Conservation (phyloP, 805 yeast genomes). For the Yarrowia keelungensis region DNA sequence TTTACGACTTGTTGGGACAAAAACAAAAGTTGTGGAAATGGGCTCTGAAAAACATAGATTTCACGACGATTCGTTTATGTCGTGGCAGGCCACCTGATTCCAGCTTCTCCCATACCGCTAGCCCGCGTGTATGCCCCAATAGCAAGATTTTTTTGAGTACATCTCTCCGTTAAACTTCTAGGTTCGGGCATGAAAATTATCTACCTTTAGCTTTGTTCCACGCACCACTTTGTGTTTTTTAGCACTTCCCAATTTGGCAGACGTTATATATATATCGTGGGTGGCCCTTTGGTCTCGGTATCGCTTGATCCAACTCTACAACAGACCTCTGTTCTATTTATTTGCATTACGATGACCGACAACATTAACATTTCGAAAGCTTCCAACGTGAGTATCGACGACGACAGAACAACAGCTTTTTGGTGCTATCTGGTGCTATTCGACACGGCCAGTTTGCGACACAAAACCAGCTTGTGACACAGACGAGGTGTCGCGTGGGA, state of each 20-base stretch:
- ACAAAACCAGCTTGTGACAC: not conserved
- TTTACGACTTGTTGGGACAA: no score
- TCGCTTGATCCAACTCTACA: conserved; percentile 38
- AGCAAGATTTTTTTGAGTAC: no score
- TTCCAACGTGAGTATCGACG: conserved; percentile 34
- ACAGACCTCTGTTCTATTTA: conserved; percentile 37
- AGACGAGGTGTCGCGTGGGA: no score
- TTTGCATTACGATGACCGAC: conserved; percentile 39
- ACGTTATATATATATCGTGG: conserved; percentile 37
- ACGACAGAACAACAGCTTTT: not conserved
- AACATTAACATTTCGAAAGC: conserved; percentile 38
- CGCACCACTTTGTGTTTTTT: conserved; percentile 17
- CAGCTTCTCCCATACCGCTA: not conserved
- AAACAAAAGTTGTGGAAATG: no score
- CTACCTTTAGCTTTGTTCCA: conserved; percentile 7
- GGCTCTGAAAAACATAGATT: not conserved
- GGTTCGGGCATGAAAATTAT: conserved; percentile 32
- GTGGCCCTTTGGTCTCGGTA: conserved; percentile 3
- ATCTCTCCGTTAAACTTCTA: not conserved
- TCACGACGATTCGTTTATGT: not conserved
- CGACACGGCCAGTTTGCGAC: conserved; percentile 2
- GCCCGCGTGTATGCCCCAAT: not conserved
- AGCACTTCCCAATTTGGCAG: conserved; percentile 28
- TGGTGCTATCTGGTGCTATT: no score
- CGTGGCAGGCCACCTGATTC: not conserved